Conservation (phyloP, 768 basidiomycete genomes). For the Trametes sanguinea region DNA sequence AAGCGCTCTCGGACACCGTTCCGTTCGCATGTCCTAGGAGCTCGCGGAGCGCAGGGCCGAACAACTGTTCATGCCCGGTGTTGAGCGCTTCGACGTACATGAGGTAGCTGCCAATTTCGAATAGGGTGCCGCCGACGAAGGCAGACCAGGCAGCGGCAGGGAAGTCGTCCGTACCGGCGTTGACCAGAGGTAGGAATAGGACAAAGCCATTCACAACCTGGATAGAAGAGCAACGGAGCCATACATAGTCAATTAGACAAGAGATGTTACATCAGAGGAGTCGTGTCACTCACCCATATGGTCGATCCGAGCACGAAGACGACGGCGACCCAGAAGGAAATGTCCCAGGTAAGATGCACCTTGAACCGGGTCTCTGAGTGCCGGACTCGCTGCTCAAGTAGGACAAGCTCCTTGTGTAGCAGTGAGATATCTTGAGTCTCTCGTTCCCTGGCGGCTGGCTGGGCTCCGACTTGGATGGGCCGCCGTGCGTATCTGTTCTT, state of each 20-base stretch:
- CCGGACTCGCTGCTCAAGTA: conserved; percentile 22
- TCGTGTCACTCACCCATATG: conserved; percentile 24
- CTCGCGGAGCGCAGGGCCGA: conserved; percentile 38
- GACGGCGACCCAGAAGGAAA: conserved; percentile 32
- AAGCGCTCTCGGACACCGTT: not conserved
- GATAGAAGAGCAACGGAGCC: conserved; percentile 25
- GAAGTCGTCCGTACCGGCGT: conserved; percentile 29
- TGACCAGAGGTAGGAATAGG: conserved; percentile 50
- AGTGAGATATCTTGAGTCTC: not conserved
- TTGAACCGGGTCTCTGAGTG: conserved; percentile 23
- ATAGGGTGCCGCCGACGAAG: conserved; percentile 61
- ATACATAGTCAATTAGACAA: too few species aligned
- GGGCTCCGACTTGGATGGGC: conserved; percentile 13
- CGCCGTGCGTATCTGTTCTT: conserved; percentile 25
- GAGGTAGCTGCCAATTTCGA: conserved; percentile 55
- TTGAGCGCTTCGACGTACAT: conserved; percentile 60
- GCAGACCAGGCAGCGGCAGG: conserved; percentile 47
- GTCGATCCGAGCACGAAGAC: conserved; percentile 28
- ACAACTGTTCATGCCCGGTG: conserved; percentile 41
- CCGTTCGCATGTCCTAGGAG: conserved; percentile 13
- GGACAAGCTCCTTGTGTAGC: not conserved
- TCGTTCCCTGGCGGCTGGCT: not conserved
- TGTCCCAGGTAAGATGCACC: conserved; percentile 26
- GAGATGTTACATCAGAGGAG: too few species aligned
- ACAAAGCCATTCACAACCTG: conserved; percentile 62